Base-by-base conservation (phyloP, 2,329 filamentous ascomycete species). In the Monilinia fructigena region DNA sequence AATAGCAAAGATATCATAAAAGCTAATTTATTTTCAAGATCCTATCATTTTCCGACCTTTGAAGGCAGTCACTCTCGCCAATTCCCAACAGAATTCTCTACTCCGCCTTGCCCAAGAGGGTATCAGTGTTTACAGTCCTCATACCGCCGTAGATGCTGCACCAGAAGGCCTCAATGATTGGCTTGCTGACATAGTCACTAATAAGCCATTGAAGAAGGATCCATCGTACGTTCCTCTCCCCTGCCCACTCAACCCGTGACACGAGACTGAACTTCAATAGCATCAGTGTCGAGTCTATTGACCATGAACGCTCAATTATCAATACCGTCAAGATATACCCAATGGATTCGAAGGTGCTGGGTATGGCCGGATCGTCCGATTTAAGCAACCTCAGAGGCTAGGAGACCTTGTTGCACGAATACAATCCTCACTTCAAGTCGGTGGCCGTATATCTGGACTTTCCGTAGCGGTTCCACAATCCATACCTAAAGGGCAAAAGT, bases 11-110 rank as follows among this genome's bases (percentile, higher is more conserved):
- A 45, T 35, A 23, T 38, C n/a, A 53, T 38, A 53, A 23, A 23
- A 23, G 54, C 56, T 70, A 56, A 69, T 23, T 48, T 26, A 38
- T 28, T 11, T 64, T 68, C 6, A 72, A 96, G 92, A 99, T 79
- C 95, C 95, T 28, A 95, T 98, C 76, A 98, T 99, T 76, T 99
- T 99, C 82, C 88, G 91, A 59, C 91, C 91, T 63, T 83, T 99
- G 72, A 99, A 97, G 79, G 89, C 91, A 70, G 82, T 99, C 75
- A 96, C 92, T 45, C 85, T 93, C 58, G 84, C 84, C 69, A 91
- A 99, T 75, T 85, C 92, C 12, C 95, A 98, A 77, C 95, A 99
- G 76, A 85, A 88, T 54, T 91, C 91, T 8, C 85, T 99, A 42
- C 83, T 99, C 4, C 86, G 89, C 55, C 85, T 99, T 16, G 90